Evolutionary conservation across 257 asterid genomes (phyloP).

Genomic region (Jacaranda copaia): DNA sequence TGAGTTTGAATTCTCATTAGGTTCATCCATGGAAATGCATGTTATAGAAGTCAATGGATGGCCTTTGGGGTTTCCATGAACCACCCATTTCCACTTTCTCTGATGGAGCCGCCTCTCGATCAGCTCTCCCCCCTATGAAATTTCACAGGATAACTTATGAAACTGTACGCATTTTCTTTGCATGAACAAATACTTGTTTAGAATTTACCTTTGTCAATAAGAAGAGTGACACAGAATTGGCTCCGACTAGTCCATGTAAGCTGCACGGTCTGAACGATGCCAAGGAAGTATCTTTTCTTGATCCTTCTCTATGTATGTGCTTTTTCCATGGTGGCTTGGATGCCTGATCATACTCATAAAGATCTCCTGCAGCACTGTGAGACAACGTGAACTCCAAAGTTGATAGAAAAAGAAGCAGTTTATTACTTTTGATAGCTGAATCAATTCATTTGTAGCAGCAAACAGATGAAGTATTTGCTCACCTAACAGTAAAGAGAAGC

Average conservation of each 20-base stretch:
- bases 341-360: slow-evolving; percentile 72
- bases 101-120: slow-evolving; percentile 69
- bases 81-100: slow-evolving; percentile 90
- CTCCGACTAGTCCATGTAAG: slow-evolving; percentile 55
- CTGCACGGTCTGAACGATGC: slow-evolving; percentile 62
- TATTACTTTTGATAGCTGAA: neutral
- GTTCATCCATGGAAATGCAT: slow-evolving; percentile 53
- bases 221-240: slow-evolving; percentile 66
- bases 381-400: slow-evolving; percentile 33
- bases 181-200: neutral
- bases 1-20: slow-evolving; percentile 40
- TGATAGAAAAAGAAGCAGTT: neutral
- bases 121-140: slow-evolving; percentile 64
- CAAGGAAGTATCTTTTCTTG: slow-evolving; percentile 49
- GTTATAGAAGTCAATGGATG: slow-evolving; percentile 75
- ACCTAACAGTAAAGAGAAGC: slow-evolving; percentile 77
- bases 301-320: slow-evolving; percentile 63
- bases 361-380: slow-evolving; percentile 82
- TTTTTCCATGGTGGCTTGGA: slow-evolving; percentile 94
- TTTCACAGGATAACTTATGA: neutral
- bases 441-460: neutral
- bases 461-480: slow-evolving; percentile 13
- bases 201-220: slow-evolving; percentile 68
- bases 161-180: neutral
- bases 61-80: slow-evolving; percentile 73